Evolutionary conservation across 257 asterid genomes (phyloP), one percentile per base, ranked within the genome.

Genomic region (Solanum pinnatisectum): DNA sequence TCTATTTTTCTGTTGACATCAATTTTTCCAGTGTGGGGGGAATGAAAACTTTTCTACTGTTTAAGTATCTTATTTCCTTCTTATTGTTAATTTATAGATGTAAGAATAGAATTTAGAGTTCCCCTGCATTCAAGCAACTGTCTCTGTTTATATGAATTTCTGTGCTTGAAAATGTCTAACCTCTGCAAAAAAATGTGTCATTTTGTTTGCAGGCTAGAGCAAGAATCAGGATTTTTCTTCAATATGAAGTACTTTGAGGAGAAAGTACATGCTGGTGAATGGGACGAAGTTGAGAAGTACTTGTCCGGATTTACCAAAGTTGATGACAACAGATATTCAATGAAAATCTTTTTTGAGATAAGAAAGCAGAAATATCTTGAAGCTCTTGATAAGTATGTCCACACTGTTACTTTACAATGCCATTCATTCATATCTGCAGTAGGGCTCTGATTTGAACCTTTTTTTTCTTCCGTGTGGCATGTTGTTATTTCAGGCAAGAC

Each of bases 231-330:
- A 20, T 95, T 95, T 91, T 96, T 90, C 95, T 95, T 96, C 92
- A 96, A 96, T 92, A 94, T 96, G 99, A 96, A 95, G 89, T 94
- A 96, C 90, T 96, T 96, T 72, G 99, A 96, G 92, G 99, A 96
- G 95, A 96, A 94, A 90, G 98, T 96, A 22, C 98, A 95, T 86
- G 98, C 98, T 16, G 99, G 99, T 88, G 98, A 96, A 88, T 96
- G 98, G 99, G 98, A 96, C 1, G 99, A 96, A 86, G 98, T 96
- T 83, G 99, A 96, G 96, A 96, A 96, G 87, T 96, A 96, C 92
- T 92, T 96, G 81, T 95, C 99, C 23, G 98, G 99, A 84, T 96
- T 95, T 92, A 95, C 98, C 40, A 96, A 96, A 91, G 98, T 96
- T 49, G 99, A 96, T 79, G 99, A 96, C 87, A 96, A 96, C 88